Base-by-base conservation (phyloP, 2,329 filamentous ascomycete genomes). In the Orbilia blumenaviensis region DNA sequence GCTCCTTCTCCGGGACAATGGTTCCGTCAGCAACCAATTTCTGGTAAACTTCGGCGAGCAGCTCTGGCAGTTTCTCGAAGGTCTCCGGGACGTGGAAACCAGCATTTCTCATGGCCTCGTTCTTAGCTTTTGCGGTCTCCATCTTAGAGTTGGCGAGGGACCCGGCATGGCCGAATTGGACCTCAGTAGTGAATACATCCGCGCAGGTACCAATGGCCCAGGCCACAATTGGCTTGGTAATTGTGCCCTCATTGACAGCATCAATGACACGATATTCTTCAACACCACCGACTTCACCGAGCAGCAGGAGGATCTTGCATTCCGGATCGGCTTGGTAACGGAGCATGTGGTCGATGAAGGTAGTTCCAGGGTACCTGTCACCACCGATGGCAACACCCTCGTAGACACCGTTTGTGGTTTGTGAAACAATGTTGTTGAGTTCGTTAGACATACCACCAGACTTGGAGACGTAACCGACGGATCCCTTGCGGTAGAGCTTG, bases 371-470 rank as follows among this genome's bases (percentile, higher is more conserved):
- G 85, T 99, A 99, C 85, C 95, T 89, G 86, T 99, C 95, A 90
- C 95, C 95, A 86, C 95, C 95, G 86, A 99, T 99, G 84, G 95
- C 95, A 82, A 99, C 92, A 90, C 95, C 95, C 88, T 99, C 95
- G 85, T 96, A 94, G 69, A 99, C 95, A 89, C 95, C 95, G 84
- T 99, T 93, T 81, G 95, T 97, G 85, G 88, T 96, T 84, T 97
- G 91, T 73, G 94, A 89, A 82, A 99, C 92, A 85, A 99, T 98
- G 90, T 99, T 99, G 91, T 99, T 99, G 82, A 99, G 87, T 88
- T 99, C 95, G 89, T 99, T 99, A 85, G 95, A 98, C 95, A 99
- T 99, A 86, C 95, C 95, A 83, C 95, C 95, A 74, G 95, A 99
- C 89, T 99, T 99, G 88, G 94, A 98, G 85, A 99, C 95, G 85